phyloP scores from a whole-genome alignment of 2,329 filamentous ascomycete genomes.

The Didymella arachidicola region DNA sequence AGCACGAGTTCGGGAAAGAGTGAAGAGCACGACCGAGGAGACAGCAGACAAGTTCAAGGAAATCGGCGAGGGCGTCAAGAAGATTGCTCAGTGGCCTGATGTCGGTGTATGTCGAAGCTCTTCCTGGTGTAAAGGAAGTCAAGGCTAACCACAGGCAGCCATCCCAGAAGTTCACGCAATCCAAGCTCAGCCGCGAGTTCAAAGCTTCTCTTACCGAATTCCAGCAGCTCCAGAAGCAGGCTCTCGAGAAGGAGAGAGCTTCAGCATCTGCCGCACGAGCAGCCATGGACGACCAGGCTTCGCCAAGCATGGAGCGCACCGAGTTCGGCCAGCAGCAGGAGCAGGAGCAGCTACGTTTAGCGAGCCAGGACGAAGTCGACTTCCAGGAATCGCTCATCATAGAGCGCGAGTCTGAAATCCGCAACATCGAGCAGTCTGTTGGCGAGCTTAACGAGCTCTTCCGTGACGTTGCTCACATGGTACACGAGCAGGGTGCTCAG shows the following conservation, averaged over 20 bases:
- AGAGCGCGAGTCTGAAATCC: conserved; percentile 95
- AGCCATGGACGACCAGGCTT: conserved; percentile 70
- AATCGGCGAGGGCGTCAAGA: conserved; percentile 92
- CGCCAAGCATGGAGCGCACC: conserved; percentile 53
- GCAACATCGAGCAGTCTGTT: conserved; percentile 96
- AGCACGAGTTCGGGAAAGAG: conserved; percentile 85
- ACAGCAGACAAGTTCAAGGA: conserved; percentile 87
- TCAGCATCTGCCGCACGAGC: conserved; percentile 83
- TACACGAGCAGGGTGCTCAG: conserved; percentile 89
- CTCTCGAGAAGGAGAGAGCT: conserved; percentile 90
- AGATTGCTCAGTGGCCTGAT: conserved; percentile 75
- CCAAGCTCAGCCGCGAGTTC: conserved; percentile 94
- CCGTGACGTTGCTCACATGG: conserved; percentile 96
- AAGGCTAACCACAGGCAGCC: conserved; percentile 63
- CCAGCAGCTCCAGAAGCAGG: conserved; percentile 86
- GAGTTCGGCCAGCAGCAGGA: conserved; percentile 64
- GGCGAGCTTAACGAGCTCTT: conserved; percentile 96
- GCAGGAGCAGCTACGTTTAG: conserved; percentile 77
- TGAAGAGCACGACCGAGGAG: conserved; percentile 86
- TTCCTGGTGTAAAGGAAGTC: conserved; percentile 17
- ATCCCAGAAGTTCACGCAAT: conserved; percentile 94
- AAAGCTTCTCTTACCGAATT: conserved; percentile 88
- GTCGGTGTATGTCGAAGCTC: conserved; percentile 71
- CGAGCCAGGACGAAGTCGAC: conserved; percentile 92
- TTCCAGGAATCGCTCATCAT: conserved; percentile 96